These are phyloP conservation scores for Heterobasidion occidentale DNA, from an alignment of 1,284 basidiomycete genomes.

Conservation along the genomic window DNA sequence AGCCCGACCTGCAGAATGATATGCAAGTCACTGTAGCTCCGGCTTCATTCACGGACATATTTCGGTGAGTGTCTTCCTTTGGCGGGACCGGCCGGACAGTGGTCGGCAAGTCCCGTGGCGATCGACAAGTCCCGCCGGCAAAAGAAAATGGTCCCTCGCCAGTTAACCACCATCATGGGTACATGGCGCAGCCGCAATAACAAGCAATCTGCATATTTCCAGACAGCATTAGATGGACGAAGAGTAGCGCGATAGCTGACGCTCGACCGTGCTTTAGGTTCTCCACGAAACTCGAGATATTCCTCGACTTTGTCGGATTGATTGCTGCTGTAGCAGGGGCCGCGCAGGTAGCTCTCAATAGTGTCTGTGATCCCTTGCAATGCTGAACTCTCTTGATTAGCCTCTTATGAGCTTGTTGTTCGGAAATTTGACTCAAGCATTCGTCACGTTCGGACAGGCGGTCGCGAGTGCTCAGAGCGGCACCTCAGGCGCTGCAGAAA, in stretches of 20 bases:
- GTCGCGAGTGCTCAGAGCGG: slow-evolving; percentile 19
- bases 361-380: background rate
- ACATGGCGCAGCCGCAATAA: background rate
- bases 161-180: background rate
- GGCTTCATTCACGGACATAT: background rate
- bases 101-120: background rate
- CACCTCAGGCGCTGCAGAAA: slow-evolving; percentile 15
- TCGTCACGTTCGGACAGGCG: slow-evolving; percentile 53
- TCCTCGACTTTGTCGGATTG: slow-evolving; percentile 57
- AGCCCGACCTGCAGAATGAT: too few species aligned
- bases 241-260: background rate
- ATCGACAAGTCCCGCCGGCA: background rate
- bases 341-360: slow-evolving; percentile 49
- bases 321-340: slow-evolving; percentile 64
- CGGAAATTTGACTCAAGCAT: slow-evolving; percentile 70
- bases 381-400: slow-evolving; percentile 14
- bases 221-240: background rate
- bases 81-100: background rate
- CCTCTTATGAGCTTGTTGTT: slow-evolving; percentile 82
- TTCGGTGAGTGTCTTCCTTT: background rate
- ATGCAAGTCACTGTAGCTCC: too few species aligned
- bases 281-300: slow-evolving; percentile 58
- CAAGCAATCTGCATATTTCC: background rate
- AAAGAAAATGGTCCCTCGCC: background rate
- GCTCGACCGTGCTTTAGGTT: slow-evolving; percentile 30